A percentile compares a stretch with the other conserved stretches of the same genome.
Conservation (phyloP, 805 yeast species). For the Groenewaldozyma salmanticensis region DNA sequence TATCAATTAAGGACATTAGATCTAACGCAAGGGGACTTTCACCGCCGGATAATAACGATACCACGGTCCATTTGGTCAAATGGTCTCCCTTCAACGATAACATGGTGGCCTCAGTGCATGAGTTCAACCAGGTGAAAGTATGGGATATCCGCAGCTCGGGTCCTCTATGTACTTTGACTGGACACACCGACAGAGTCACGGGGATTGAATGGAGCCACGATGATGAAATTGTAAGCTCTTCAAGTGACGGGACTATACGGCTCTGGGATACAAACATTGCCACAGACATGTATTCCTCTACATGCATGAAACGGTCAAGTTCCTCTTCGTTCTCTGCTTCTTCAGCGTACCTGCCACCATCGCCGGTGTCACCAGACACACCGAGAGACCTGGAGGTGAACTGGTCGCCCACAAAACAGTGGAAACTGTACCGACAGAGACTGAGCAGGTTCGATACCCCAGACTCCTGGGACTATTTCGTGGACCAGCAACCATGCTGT, state of each 20-base stretch:
- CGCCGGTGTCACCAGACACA: too few relatives aligned
- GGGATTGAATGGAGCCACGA: constrained; percentile 46
- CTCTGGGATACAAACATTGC: constrained; percentile 45
- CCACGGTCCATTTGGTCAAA: constrained; percentile 36
- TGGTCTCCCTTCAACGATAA: constrained; percentile 60
- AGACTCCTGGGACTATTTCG: constrained; percentile 13
- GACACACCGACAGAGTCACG: constrained; percentile 47
- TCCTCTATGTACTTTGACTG: constrained; percentile 43
- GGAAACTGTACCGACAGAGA: constrained; percentile 24
- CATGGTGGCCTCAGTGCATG: constrained; percentile 55
- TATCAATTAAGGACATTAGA: constrained; percentile 65
- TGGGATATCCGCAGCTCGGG: constrained; percentile 66
- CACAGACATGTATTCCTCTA: constrained; percentile 4
- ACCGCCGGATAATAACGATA: constrained; percentile 30
- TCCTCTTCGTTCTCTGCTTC: constrained; percentile 1
- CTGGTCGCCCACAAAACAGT: constrained; percentile 17
- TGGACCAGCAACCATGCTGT: constrained; percentile 17
- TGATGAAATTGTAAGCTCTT: constrained; percentile 46
- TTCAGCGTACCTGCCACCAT: not conserved
- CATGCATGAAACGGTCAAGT: not conserved
- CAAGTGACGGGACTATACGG: constrained; percentile 56
- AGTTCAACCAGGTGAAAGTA: constrained; percentile 45
- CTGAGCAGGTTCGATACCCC: constrained; percentile 14
- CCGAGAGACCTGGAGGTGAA: constrained; percentile 6
- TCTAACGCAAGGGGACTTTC: constrained; percentile 36